Evolutionary conservation across 2,329 filamentous ascomycete genomes (phyloP).

Genomic region (Fusarium pininemorale): DNA sequence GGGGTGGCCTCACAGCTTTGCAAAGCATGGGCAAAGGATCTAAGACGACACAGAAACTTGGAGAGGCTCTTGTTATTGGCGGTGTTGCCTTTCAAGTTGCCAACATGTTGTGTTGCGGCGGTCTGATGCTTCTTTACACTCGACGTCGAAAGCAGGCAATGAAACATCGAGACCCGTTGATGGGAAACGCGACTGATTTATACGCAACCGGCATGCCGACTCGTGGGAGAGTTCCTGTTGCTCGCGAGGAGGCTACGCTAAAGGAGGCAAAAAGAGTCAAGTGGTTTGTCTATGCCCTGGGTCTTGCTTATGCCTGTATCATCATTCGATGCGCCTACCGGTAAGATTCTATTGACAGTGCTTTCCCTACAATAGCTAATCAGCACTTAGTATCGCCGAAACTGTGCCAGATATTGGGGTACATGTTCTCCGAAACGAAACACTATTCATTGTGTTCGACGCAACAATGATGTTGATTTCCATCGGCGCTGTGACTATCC

Average conservation of each 20-base stretch:
- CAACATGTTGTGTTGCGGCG: conserved; percentile 40
- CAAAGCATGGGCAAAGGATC: conserved; percentile 14
- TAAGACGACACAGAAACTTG: conserved; percentile 7
- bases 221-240: conserved; percentile 7
- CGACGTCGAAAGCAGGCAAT: conserved; percentile 16
- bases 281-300: conserved; percentile 24
- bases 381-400: conserved; percentile 11
- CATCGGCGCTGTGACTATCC: conserved; percentile 8
- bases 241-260: conserved; percentile 16
- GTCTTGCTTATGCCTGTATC: conserved; percentile 20
- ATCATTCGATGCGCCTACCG: conserved; percentile 31
- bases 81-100: conserved; percentile 42
- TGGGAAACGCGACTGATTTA: background rate
- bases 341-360: background rate
- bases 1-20: conserved; percentile 28
- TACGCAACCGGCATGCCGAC: background rate
- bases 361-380: background rate
- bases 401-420: conserved; percentile 10
- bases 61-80: conserved; percentile 32
- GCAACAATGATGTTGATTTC: conserved; percentile 23
- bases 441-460: conserved; percentile 28
- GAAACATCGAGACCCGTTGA: background rate
- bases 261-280: conserved; percentile 11
- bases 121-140: conserved; percentile 24
- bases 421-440: conserved; percentile 26